Evolutionary conservation across 345 rosid genomes (phyloP), one percentile per base, ranked within the genome.

Genomic region (Adansonia digitata): DNA sequence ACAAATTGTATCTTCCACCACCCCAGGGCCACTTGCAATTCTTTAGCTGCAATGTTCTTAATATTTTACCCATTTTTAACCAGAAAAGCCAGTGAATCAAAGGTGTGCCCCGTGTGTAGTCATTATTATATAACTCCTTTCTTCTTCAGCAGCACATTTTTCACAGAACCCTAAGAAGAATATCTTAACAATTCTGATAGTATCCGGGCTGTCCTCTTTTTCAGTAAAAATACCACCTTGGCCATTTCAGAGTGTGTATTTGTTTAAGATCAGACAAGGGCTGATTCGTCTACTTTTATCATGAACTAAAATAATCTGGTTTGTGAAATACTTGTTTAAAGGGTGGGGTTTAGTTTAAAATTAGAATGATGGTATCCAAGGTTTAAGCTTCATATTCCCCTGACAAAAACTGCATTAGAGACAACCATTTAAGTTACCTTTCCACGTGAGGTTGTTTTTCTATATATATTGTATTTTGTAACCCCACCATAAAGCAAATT

Each of bases 361-460:
- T 49, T 42, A 75, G 75, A 74, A 52, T 67, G 71, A 81, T 61
- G 86, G 90, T 43, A 86, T 84, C 88, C 87, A 74, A 86, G 84
- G 87, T 76, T 79, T 53, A 26, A 67, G 77, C 74, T 78, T 81
- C 85, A 80, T 81, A 83, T 81, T 84, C 85, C 39, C 53, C 85
- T 73, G 86, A 82, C 83, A 84, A 49, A 68, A 76, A 81, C 60
- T 71, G 81, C 84, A 76, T 75, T 83, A 69, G 77, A 83, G 86
- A 83, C 88, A 80, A 84, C 74, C 84, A 71, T 77, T 59, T 29
- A 71, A 66, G 87, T 83, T 60, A 74, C 71, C 85, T 80, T 72
- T 76, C 73, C 90, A 83, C 90, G 88, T 84, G 86, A 83, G 86
- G 64, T 65, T 78, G 81, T 69, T 67, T 78, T 70, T 66, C 66